Evolutionary conservation across 225 moss, liverwort and hornwort genomes (phyloP), one percentile per base, ranked within the genome.

Genomic region (Marchantia polymorpha): DNA sequence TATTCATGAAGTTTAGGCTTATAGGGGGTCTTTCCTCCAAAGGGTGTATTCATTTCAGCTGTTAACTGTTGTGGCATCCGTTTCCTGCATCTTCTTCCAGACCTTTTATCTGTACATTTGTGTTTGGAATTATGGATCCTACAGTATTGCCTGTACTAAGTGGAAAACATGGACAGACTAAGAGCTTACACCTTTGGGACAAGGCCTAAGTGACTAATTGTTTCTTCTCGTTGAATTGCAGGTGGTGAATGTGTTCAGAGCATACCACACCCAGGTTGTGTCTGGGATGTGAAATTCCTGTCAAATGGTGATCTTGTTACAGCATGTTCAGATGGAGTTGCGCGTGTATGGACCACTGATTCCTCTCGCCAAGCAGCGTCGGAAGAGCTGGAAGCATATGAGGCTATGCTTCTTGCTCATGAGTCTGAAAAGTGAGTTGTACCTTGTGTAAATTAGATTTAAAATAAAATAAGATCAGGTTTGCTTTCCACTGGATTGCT

Each of bases 241-340:
- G 97, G 92, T 50, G 91, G 92, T 65, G 87, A 90, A 76, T 99
- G 99, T 82, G 82, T 91, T 75, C 95, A 99, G 86, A 99, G 95
- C 81, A 93, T 99, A 76, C 93, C 92, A 83, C 99, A 99, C 81
- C 99, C 99, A 77, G 99, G 99, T 54, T 99, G 95, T 81, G 95
- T 99, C 61, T 99, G 99, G 99, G 99, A 99, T 87, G 93, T 99
- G 29, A 77, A 91, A 79, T 99, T 95, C 76, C 77, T 99, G 69
- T 90, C 92, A 26, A 91, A 88, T 85, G 95, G 99, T 77, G 95
- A 99, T 85, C 81, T 95, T 83, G 93, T 99, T 53, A 99, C 99
- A 52, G 95, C 95, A 74, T 95, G 99, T 84, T 95, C 99, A 81
- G 99, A 99, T 87, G 92, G 95, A 56, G 90, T 99, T n/a, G 92